Percentiles rank a stretch among this genome's conserved stretches.
Evolutionary conservation across 2,329 filamentous ascomycete species (phyloP).

Genomic region (Mycosphaerella sp.): DNA sequence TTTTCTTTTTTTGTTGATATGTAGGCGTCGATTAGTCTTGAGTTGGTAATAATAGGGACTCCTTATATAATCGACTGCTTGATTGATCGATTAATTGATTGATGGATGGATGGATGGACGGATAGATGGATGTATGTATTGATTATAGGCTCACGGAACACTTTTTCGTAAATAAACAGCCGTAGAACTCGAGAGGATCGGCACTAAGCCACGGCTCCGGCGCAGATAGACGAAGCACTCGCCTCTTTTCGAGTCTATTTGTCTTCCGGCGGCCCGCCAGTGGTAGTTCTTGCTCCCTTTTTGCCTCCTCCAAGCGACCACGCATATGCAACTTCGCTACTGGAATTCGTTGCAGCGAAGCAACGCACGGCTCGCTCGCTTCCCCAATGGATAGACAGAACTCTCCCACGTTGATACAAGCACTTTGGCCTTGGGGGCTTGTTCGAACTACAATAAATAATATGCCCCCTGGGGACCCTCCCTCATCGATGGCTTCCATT

Average conservation of each 20-base stretch:
- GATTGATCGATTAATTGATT: no score
- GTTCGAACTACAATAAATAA: constrained; percentile 15
- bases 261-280: constrained; percentile 4
- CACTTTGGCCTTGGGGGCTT: constrained; percentile 13
- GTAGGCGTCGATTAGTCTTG: background rate
- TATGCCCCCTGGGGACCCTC: constrained; percentile 5
- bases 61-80: no score
- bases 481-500: constrained; percentile 7
- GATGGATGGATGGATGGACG: no score
- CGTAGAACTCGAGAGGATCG: no score
- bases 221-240: constrained; percentile 23
- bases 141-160: no score
- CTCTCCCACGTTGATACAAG: no score
- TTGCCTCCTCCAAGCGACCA: constrained; percentile 4
- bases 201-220: constrained; percentile 18
- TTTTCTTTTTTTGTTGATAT: no score
- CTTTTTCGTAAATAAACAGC: no score
- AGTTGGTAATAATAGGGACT: no score
- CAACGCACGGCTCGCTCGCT: constrained; percentile 17
- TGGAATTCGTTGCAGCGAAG: constrained; percentile 12
- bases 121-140: no score
- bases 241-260: constrained; percentile 22
- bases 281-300: no score
- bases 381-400: no score
- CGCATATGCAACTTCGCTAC: constrained; percentile 7